A percentile compares a stretch with the other conserved stretches of the same genome.
Conservation (phyloP, 306 rosid genomes). For the Fagus crenata region DNA sequence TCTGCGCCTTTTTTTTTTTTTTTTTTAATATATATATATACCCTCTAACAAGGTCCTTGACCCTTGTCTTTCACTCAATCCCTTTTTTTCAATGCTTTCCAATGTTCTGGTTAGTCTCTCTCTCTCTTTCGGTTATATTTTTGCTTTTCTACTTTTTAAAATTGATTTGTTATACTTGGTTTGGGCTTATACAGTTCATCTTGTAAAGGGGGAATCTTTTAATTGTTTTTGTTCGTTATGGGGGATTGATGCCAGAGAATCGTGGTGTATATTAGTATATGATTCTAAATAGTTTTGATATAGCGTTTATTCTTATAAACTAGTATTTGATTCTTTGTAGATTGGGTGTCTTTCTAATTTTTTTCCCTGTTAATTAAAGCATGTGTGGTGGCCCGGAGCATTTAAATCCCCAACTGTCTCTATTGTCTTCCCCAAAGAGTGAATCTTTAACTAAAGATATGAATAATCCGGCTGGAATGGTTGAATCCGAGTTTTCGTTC, state of each 20-base stretch:
- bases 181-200: background rate
- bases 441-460: conserved; percentile 51
- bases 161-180: background rate
- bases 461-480: conserved; percentile 40
- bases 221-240: background rate
- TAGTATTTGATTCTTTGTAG: conserved; percentile 9
- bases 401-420: conserved; percentile 45
- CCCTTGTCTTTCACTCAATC: background rate
- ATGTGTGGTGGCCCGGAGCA: conserved; percentile 76
- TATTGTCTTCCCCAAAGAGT: conserved; percentile 39
- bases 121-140: too few species aligned
- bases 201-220: background rate
- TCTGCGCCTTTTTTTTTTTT: background rate
- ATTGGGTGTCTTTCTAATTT: conserved; percentile 12
- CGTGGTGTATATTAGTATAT: conserved; percentile 2
- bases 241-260: conserved; percentile 15
- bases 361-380: conserved; percentile 38
- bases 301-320: background rate
- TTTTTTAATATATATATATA: background rate
- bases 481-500: conserved; percentile 59
- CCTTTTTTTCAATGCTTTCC: background rate
- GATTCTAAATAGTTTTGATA: conserved; percentile 3
- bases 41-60: background rate
- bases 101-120: conserved; percentile 1
- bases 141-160: background rate